Base-by-base conservation (phyloP, 1,139 yeast species). In the Blastobotrys serpentis region DNA sequence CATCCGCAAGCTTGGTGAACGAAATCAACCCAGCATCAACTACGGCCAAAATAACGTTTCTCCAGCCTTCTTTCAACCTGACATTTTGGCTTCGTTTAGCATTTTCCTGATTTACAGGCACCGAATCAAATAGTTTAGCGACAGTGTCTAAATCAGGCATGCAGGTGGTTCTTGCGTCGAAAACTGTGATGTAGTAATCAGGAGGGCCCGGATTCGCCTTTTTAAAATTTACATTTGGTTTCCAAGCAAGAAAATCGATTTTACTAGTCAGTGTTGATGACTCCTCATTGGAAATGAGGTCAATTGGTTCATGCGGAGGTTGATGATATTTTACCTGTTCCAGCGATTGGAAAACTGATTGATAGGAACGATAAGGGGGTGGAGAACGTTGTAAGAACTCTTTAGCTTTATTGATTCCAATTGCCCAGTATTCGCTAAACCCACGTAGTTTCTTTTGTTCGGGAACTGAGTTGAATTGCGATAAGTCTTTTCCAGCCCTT, bases 1-100 rank as follows among this genome's bases (percentile, higher is more conserved):
- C 78, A 53, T 81, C 85, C 1, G 79, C 68, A 2, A 86, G 61
- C 38, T 74, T 76, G 17, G 82, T 72, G 59, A 86, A 86, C 57
- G 82, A 85, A 4, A 86, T 75, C 3, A 85, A 72, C 0, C 96
- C 95, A 55, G 79, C 75, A 60, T 85, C 90, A 2, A 86, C 77
- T 0, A 82, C 71, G 0, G 95, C 95, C 17, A 86, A 52, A 1
- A 84, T 66, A 2, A 83, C 72, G 21, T 73, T 72, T 23, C 82
- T 67, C 47, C 72, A 63, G 0, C 94, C 94, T 13, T 61, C 72
- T 54, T 57, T 67, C 55, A 68, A 64, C 47, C 67, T 61, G 64
- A 60, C 60, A 52, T 56, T 65, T 68, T 52, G 68, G 57, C 51
- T 63, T 59, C 57, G 54, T 34, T 52, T 46, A n/a, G 51, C 49